Evolutionary conservation across 2,329 filamentous ascomycete genomes (phyloP).

Genomic region (Penicillium sp.): DNA sequence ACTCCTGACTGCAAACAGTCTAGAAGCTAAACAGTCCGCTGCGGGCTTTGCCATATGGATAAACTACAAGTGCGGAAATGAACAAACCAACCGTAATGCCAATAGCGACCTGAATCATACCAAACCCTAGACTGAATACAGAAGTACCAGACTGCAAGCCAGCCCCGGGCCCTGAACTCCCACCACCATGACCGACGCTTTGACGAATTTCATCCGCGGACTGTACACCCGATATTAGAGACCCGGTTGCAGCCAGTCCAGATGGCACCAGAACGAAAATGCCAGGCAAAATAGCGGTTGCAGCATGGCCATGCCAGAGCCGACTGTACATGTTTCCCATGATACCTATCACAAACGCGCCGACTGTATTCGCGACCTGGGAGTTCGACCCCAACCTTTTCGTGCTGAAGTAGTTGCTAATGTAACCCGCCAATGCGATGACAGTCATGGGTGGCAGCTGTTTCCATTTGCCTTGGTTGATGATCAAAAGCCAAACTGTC

Average conservation of each 20-base stretch:
- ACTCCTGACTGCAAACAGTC: not conserved
- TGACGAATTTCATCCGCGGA: constrained; percentile 53
- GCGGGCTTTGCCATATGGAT: constrained; percentile 41
- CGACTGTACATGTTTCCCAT: constrained; percentile 75
- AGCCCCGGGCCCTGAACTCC: constrained; percentile 15
- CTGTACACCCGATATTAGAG: constrained; percentile 54
- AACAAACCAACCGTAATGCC: constrained; percentile 44
- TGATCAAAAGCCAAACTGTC: constrained; percentile 68
- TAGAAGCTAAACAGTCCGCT: constrained; percentile 43
- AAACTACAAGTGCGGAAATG: constrained; percentile 41
- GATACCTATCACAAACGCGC: constrained; percentile 71
- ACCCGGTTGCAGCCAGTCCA: constrained; percentile 56
- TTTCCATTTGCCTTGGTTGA: constrained; percentile 78
- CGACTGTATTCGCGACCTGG: constrained; percentile 73
- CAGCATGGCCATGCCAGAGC: constrained; percentile 69
- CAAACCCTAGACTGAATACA: constrained; percentile 37
- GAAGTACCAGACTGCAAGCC: constrained; percentile 16
- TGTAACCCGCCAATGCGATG: constrained; percentile 70
- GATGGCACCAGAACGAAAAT: constrained; percentile 70
- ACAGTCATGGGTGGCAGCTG: constrained; percentile 72
- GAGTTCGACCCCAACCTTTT: constrained; percentile 64
- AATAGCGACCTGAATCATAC: constrained; percentile 44
- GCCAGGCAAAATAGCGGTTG: constrained; percentile 77
- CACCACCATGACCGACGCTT: constrained; percentile 14
- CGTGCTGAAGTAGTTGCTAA: constrained; percentile 49